Base-by-base conservation (phyloP, 2,329 filamentous ascomycete species). In the Fusarium staphyleae region DNA sequence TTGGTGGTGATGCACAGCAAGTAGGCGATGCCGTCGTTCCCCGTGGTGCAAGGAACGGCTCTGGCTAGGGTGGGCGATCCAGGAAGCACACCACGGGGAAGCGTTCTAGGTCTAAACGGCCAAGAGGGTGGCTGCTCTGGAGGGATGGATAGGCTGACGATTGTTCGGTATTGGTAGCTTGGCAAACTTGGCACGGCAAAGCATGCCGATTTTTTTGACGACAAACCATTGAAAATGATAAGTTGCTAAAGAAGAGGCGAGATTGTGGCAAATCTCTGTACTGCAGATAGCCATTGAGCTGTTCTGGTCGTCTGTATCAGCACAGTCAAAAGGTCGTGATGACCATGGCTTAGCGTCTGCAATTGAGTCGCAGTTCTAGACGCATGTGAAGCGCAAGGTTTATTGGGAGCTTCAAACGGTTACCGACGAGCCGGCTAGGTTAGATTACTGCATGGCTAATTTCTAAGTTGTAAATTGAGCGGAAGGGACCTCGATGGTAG, bases 11-110 rank as follows among this genome's bases (percentile, higher is more conserved):
- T 19, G 29, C 52, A 36, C 51, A 48, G n/a, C 57, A 60, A 60
- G 59, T 45, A 48, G 34, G 35, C 14, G 15, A 15, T 28, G 39
- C 34, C n/a, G 44, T 30, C 2, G 34, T 46, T 47, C 37, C 57
- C 52, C 57, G 57, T 60, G 56, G 57, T 57, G 34, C 39, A 60
- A 53, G 39, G 56, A 60, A 52, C 56, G 52, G 57, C 30, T 34
- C 18, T 19, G 42, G 43, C 34, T 18, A 24, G 48, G 48, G 24
- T 43, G 53, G 33, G 44, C 34, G 39, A 52, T 60, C 19, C n/a
- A 32, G 35, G 33, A 48, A 16, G 14, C 29, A 26, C 33, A 24
- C 18, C 12, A 46, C 19, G 42, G 34, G 33, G 46, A 49, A 35
- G 41, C 51, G 42, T 54, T 40, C 29, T 26, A 39, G 46, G 47